Percentiles rank a stretch among this genome's conserved stretches.
phyloP scores from a whole-genome alignment of 805 yeast genomes.

The Starmerella potacharoeniae region DNA sequence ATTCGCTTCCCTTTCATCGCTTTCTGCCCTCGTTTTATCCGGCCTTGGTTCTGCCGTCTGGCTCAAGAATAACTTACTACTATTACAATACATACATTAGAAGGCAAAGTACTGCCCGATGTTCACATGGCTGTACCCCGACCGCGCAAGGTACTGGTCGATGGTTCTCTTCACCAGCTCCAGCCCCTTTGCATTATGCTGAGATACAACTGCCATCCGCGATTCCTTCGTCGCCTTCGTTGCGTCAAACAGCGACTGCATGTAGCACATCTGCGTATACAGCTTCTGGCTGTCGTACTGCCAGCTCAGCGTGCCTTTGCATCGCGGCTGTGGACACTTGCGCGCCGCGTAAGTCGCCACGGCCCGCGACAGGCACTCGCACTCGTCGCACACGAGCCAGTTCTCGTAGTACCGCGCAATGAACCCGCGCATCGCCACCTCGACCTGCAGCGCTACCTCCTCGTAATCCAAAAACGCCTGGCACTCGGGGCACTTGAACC shows the following conservation, averaged over 20 bases:
- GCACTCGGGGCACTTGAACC: conserved; percentile 61
- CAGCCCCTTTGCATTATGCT: conserved; percentile 61
- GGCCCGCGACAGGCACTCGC: conserved; percentile 80
- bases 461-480: conserved; percentile 39
- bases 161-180: conserved; percentile 46
- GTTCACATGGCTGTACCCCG: conserved; percentile 11
- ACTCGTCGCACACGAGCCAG: conserved; percentile 74
- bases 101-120: conserved; percentile 12
- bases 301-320: conserved; percentile 60
- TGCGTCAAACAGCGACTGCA: conserved; percentile 61
- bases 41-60: no score
- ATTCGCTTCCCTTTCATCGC: no score
- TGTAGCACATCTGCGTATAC: conserved; percentile 75
- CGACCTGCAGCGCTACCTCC: conserved; percentile 60
- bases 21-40: no score
- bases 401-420: conserved; percentile 76
- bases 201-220: conserved; percentile 54
- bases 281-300: conserved; percentile 66
- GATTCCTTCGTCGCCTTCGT: conserved; percentile 44
- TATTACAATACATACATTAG: not conserved
- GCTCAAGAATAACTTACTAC: not conserved
- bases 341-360: conserved; percentile 80
- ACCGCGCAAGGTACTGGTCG: conserved; percentile 31
- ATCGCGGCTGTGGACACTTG: conserved; percentile 45
- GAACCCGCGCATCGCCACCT: conserved; percentile 54